These are phyloP conservation scores for Tothia fuscella DNA, from an alignment of 2,329 filamentous ascomycete species.

Conservation along the genomic window DNA sequence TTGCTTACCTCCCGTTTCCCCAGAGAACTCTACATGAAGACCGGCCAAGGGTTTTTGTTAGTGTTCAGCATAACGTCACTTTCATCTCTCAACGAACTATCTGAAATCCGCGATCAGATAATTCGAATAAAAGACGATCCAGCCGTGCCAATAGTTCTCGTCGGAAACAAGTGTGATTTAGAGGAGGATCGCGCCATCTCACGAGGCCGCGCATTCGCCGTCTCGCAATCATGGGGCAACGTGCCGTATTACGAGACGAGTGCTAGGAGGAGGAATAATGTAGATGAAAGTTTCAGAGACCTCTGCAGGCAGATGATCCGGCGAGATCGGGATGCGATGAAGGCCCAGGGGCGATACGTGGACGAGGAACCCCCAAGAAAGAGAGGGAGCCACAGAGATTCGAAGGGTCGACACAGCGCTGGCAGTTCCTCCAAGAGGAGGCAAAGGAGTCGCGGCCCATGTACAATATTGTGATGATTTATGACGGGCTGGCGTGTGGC, in stretches of 20 bases:
- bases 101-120: conserved; percentile 75
- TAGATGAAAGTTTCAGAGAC: conserved; percentile 81
- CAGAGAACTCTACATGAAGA: conserved; percentile 83
- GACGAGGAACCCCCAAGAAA: too few species aligned
- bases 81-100: conserved; percentile 71
- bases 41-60: conserved; percentile 79
- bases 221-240: conserved; percentile 77
- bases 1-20: not conserved
- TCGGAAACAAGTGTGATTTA: conserved; percentile 83
- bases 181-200: conserved; percentile 74
- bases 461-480: too few species aligned
- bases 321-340: conserved; percentile 45
- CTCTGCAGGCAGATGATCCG: conserved; percentile 73
- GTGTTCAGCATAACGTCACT: conserved; percentile 85
- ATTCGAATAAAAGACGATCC: conserved; percentile 84
- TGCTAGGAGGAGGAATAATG: conserved; percentile 70
- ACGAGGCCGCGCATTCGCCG: conserved; percentile 65
- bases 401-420: too few species aligned
- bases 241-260: conserved; percentile 88
- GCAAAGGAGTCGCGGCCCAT: too few species aligned
- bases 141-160: conserved; percentile 74
- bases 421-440: too few species aligned
- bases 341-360: not conserved
- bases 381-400: too few species aligned
- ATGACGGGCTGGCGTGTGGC: too few species aligned